Percentiles rank a stretch among this genome's conserved stretches.
Conservation (phyloP, 306 rosid species). For the Parietaria judaica region DNA sequence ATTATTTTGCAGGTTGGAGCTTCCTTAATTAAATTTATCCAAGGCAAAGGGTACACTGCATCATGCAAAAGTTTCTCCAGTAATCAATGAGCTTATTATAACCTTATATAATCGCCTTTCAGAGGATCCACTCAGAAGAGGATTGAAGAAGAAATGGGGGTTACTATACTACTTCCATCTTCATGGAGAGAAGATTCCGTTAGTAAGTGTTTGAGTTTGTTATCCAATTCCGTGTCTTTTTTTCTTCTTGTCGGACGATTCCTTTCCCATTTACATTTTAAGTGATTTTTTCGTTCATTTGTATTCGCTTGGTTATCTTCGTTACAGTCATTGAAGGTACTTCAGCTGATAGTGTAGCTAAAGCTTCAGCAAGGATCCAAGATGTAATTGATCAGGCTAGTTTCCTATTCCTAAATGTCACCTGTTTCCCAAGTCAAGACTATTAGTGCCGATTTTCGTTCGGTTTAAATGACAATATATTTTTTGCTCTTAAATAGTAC, state of each 20-base stretch:
- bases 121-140: slow-evolving; percentile 65
- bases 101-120: slow-evolving; percentile 24
- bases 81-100: background rate
- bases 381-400: slow-evolving; percentile 65
- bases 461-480: background rate
- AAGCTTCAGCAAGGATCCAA: slow-evolving; percentile 66
- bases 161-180: slow-evolving; percentile 58
- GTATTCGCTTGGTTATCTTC: slow-evolving; percentile 18
- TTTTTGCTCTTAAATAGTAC: slow-evolving; percentile 16
- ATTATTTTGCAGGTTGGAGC: slow-evolving; percentile 64
- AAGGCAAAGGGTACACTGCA: slow-evolving; percentile 64
- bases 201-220: slow-evolving; percentile 44
- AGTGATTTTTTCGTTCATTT: slow-evolving; percentile 15
- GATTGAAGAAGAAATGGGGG: slow-evolving; percentile 73
- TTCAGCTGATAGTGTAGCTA: slow-evolving; percentile 52
- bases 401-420: slow-evolving; percentile 26
- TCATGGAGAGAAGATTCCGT: slow-evolving; percentile 55
- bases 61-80: slow-evolving; percentile 9
- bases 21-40: slow-evolving; percentile 64
- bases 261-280: background rate
- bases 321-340: slow-evolving; percentile 67
- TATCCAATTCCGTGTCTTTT: slow-evolving; percentile 3
- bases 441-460: no score
- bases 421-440: background rate
- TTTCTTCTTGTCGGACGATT: background rate